Evolutionary conservation across 129 eudicot genomes (phyloP).

Genomic region (Glebionis coronaria): DNA sequence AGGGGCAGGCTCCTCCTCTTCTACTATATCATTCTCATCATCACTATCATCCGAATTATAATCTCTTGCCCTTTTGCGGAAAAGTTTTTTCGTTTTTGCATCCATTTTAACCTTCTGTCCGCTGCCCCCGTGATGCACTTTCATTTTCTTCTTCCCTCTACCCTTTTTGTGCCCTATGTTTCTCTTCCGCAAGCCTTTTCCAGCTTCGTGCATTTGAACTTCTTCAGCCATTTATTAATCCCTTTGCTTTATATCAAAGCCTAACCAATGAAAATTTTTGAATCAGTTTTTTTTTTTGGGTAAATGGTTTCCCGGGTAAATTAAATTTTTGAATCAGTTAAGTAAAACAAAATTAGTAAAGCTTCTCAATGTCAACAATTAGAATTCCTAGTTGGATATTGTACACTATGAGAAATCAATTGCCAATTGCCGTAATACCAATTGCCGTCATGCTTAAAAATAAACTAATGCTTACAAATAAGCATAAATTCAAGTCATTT

Average conservation of each 20-base stretch:
- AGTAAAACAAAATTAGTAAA: background rate
- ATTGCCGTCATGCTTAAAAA: too few relatives aligned
- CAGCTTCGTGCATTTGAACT: conserved; percentile 32
- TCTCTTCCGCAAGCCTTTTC: conserved; percentile 30
- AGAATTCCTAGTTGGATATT: too few relatives aligned
- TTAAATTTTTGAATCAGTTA: background rate
- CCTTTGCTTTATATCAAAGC: background rate
- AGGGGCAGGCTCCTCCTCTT: conserved; percentile 24
- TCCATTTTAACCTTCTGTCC: conserved; percentile 46
- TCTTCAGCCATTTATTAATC: conserved; percentile 29
- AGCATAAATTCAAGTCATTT: too few relatives aligned
- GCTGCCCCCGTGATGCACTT: conserved; percentile 42
- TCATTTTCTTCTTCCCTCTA: conserved; percentile 47
- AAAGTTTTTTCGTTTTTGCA: conserved; percentile 49
- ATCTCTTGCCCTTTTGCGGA: conserved; percentile 67
- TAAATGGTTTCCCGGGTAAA: too few relatives aligned
- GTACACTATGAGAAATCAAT: too few relatives aligned
- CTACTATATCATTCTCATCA: conserved; percentile 36
- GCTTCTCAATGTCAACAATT: too few relatives aligned
- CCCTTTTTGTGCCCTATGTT: conserved; percentile 43
- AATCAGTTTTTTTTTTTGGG: too few relatives aligned
- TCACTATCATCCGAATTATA: conserved; percentile 71
- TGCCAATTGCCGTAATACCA: too few relatives aligned
- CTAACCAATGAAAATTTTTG: background rate
- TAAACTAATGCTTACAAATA: too few relatives aligned